A percentile compares a stretch with the other conserved stretches of the same genome.
These are phyloP conservation scores for Halophytophthora polymorphica DNA, from an alignment of 352 stramenopile genomes.

Conservation along the genomic window DNA sequence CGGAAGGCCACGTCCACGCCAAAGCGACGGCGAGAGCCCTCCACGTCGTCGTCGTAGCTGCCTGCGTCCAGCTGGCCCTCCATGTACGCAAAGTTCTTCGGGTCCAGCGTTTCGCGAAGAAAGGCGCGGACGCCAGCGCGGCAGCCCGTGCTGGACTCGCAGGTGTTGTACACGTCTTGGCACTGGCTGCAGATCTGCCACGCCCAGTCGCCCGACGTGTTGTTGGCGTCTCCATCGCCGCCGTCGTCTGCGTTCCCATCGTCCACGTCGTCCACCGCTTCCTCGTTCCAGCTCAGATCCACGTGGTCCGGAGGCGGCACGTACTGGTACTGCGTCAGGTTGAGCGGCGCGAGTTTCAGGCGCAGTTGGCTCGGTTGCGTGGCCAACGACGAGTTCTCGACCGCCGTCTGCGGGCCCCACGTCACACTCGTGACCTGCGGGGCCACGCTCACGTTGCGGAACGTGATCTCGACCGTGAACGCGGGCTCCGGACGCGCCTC, in stretches of 20 bases:
- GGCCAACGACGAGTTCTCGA: constrained; percentile 9
- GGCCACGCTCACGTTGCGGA: constrained; percentile 31
- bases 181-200: constrained; percentile 24
- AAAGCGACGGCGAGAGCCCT: background rate
- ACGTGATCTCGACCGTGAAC: constrained; percentile 30
- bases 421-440: constrained; percentile 15
- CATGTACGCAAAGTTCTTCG: constrained; percentile 1
- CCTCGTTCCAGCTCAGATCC: constrained; percentile 32
- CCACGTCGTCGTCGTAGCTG: background rate
- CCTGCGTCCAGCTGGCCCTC: constrained; percentile 3
- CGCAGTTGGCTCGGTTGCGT: constrained; percentile 9
- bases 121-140: constrained; percentile 33
- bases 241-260: background rate
- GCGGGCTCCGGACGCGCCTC: constrained; percentile 7
- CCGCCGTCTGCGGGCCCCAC: background rate
- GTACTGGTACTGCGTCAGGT: constrained; percentile 38
- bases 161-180: constrained; percentile 10
- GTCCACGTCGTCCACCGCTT: constrained; percentile 14
- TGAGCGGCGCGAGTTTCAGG: constrained; percentile 21
- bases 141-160: constrained; percentile 33
- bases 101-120: constrained; percentile 17
- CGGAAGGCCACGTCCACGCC: constrained; percentile 9
- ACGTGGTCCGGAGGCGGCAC: constrained; percentile 28
- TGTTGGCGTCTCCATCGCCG: too few species aligned
- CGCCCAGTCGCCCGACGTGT: background rate